phyloP scores from a whole-genome alignment of 805 yeast genomes.

The Priceomyces medius region DNA sequence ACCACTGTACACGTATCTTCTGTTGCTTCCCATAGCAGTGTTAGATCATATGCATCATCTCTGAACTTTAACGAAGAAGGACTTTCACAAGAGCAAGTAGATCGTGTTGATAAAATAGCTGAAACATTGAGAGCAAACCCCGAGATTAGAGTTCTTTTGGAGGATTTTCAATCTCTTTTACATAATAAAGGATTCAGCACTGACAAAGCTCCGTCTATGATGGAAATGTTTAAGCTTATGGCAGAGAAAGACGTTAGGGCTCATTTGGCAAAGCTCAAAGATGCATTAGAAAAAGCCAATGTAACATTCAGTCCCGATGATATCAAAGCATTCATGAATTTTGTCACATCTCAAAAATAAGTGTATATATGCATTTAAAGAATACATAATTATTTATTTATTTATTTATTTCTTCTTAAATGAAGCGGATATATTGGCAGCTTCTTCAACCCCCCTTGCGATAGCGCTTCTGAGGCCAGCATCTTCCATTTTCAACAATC shows the following conservation, averaged over 20 bases:
- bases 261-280: conserved; percentile 26
- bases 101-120: conserved; percentile 16
- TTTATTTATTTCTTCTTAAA: conserved; percentile 37
- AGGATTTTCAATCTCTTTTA: conserved; percentile 31
- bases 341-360: conserved; percentile 12
- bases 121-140: conserved; percentile 23
- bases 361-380: not conserved
- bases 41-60: conserved; percentile 9
- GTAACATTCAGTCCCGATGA: conserved; percentile 33
- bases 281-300: conserved; percentile 30
- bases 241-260: conserved; percentile 36
- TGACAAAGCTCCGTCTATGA: conserved; percentile 31
- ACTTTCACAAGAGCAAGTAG: conserved; percentile 7
- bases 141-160: conserved; percentile 27
- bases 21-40: not conserved
- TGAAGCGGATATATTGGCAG: conserved; percentile 74
- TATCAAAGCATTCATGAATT: conserved; percentile 27
- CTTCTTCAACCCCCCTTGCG: conserved; percentile 85
- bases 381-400: conserved; percentile 3
- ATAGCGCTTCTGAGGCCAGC: conserved; percentile 84
- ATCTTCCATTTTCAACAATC: conserved; percentile 88
- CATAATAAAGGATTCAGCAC: conserved; percentile 31
- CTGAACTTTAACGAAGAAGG: conserved; percentile 9
- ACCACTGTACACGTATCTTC: not conserved
- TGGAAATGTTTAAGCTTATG: conserved; percentile 36